These are phyloP conservation scores for Straminergon stramineum DNA, from an alignment of 225 moss, liverwort and hornwort species.

Conservation along the genomic window DNA sequence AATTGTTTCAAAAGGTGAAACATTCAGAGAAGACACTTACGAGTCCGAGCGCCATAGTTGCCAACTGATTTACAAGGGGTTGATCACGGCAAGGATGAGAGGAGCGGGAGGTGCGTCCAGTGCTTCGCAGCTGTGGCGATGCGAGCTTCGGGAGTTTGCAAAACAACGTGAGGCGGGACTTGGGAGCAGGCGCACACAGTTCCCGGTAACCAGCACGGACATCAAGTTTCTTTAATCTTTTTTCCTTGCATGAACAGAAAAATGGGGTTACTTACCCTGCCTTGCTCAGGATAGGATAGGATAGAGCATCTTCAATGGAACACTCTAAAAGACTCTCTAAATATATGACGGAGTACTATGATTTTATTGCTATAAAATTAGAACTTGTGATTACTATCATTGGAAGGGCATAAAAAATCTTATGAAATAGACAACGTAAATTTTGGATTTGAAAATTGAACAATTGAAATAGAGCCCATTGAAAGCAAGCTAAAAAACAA, in stretches of 20 bases:
- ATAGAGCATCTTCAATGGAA: neutral
- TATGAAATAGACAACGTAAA: neutral
- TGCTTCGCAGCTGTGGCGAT: neutral
- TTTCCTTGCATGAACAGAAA: neutral
- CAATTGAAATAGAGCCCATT: accelerated
- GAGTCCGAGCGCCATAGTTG: conserved; percentile 12
- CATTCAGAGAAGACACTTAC: neutral
- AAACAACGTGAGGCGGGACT: neutral
- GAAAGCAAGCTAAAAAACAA: neutral
- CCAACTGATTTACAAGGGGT: neutral
- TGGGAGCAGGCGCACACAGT: too few relatives aligned
- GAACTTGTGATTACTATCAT: neutral
- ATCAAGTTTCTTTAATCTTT: neutral
- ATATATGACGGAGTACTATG: neutral
- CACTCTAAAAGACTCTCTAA: neutral
- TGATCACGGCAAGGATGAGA: neutral
- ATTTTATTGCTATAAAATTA: neutral
- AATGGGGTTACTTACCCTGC: neutral
- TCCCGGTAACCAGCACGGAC: neutral
- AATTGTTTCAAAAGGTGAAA: neutral
- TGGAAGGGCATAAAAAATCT: too few relatives aligned
- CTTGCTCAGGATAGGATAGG: neutral
- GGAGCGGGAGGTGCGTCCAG: neutral
- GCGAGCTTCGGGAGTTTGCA: neutral
- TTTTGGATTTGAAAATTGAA: neutral